Evolutionary conservation across 2,329 filamentous ascomycete species (phyloP).

Genomic region (Moelleriella libera): DNA sequence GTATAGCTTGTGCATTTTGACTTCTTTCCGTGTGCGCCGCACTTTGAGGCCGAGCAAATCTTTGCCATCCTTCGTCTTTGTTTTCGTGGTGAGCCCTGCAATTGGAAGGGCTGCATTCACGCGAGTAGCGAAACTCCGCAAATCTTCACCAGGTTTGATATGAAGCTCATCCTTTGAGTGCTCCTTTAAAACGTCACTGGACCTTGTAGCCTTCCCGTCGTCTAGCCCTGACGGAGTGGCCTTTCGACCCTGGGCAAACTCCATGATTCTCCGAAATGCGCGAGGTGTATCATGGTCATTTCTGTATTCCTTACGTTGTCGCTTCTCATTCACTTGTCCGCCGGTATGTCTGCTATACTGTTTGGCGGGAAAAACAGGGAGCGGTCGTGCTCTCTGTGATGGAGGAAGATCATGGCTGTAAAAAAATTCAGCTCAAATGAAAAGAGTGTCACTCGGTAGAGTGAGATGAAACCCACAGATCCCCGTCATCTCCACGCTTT

Average conservation of each 20-base stretch:
- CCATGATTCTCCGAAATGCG: conserved; percentile 77
- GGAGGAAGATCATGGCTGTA: conserved; percentile 35
- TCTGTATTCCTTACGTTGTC: conserved; percentile 27
- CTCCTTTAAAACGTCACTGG: conserved; percentile 7
- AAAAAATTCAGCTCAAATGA: neutral
- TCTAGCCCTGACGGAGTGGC: conserved; percentile 52
- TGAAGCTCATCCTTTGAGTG: conserved; percentile 34
- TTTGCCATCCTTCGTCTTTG: conserved; percentile 39
- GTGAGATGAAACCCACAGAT: too few relatives aligned
- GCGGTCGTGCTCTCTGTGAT: conserved; percentile 31
- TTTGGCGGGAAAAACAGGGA: conserved; percentile 27
- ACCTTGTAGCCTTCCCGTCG: conserved; percentile 37
- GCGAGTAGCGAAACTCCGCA: conserved; percentile 68
- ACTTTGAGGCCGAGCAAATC: conserved; percentile 53
- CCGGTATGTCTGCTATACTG: conserved; percentile 11
- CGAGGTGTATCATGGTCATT: conserved; percentile 69
- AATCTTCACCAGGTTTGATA: conserved; percentile 70
- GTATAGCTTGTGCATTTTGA: conserved; percentile 66
- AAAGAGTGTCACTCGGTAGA: too few relatives aligned
- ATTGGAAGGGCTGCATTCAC: conserved; percentile 79
- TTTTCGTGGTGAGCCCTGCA: conserved; percentile 51
- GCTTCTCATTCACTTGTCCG: conserved; percentile 28
- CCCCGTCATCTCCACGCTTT: conserved; percentile 30
- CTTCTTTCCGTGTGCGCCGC: conserved; percentile 69
- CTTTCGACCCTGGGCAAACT: conserved; percentile 48